These are phyloP conservation scores for Fusarium pininemorale DNA, from an alignment of 2,329 filamentous ascomycete species.

Conservation along the genomic window DNA sequence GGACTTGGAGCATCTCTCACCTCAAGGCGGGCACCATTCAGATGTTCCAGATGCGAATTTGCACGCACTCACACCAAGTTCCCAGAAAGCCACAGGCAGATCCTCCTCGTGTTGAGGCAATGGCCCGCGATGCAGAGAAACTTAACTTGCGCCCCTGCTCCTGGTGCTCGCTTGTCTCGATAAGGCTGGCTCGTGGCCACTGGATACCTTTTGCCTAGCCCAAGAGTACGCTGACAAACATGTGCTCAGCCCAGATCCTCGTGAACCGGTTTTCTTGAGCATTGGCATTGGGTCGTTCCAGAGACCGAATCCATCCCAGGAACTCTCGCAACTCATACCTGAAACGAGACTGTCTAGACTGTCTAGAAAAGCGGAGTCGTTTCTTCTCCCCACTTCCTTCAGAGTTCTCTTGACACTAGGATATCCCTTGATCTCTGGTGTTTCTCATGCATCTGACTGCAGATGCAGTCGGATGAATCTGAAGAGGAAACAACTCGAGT, in stretches of 20 bases:
- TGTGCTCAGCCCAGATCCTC: constrained; percentile 12
- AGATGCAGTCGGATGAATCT: constrained; percentile 7
- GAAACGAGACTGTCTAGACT: constrained; percentile 37
- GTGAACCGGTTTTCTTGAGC: constrained; percentile 33
- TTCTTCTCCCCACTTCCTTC: not conserved
- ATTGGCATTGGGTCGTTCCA: constrained; percentile 12
- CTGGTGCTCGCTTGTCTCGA: constrained; percentile 18
- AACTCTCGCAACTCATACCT: constrained; percentile 32
- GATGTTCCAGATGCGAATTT: constrained; percentile 37
- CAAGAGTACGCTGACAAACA: constrained; percentile 20
- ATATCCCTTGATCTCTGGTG: constrained; percentile 36
- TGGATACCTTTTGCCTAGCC: constrained; percentile 12
- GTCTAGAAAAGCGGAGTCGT: constrained; percentile 21
- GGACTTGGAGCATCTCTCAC: constrained; percentile 14
- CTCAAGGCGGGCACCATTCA: constrained; percentile 44
- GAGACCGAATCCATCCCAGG: constrained; percentile 13
- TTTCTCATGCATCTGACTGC: constrained; percentile 16
- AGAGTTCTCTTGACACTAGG: constrained; percentile 10
- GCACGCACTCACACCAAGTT: constrained; percentile 28
- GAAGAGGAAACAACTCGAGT: constrained; percentile 20
- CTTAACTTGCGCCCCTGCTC: constrained; percentile 9
- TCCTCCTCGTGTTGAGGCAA: constrained; percentile 37
- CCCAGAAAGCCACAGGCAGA: constrained; percentile 32
- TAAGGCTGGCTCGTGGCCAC: constrained; percentile 24
- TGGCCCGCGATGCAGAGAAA: constrained; percentile 28